These are phyloP conservation scores for Roridomyces roridus DNA, from an alignment of 768 basidiomycete genomes.

Conservation along the genomic window DNA sequence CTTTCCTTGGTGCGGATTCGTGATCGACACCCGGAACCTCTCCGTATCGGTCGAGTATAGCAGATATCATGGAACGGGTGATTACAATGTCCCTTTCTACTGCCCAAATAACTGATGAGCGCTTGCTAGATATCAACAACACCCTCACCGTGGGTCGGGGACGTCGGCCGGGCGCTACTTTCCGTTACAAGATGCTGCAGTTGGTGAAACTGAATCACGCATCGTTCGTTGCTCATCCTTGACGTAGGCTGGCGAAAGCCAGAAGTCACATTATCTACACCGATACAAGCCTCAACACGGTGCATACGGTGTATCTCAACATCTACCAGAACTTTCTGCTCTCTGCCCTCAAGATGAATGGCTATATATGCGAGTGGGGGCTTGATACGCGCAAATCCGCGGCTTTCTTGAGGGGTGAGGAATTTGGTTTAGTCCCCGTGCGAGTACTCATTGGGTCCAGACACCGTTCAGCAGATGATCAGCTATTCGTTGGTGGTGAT, in stretches of 20 bases:
- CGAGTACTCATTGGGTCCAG: slow-evolving; percentile 40
- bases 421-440: not conserved
- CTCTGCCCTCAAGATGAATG: slow-evolving; percentile 85
- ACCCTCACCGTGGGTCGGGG: slow-evolving; percentile 76
- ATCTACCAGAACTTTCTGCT: slow-evolving; percentile 87
- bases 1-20: slow-evolving; percentile 94
- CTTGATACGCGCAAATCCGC: slow-evolving; percentile 47
- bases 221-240: no score
- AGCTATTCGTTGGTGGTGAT: slow-evolving; percentile 60
- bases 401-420: slow-evolving; percentile 62
- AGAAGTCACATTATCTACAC: slow-evolving; percentile 83
- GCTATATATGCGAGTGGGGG: slow-evolving; percentile 75
- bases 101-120: not conserved
- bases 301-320: slow-evolving; percentile 71
- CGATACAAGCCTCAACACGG: slow-evolving; percentile 73
- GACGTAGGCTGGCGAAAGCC: slow-evolving; percentile 74
- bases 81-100: slow-evolving; percentile 3
- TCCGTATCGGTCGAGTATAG: slow-evolving; percentile 83
- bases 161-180: slow-evolving; percentile 66
- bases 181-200: slow-evolving; percentile 79
- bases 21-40: slow-evolving; percentile 77
- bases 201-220: slow-evolving; percentile 37
- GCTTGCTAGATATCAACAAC: slow-evolving; percentile 60
- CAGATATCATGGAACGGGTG: slow-evolving; percentile 70
- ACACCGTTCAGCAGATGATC: slow-evolving; percentile 66